Base-by-base conservation (phyloP, 352 stramenopile genomes). In the Globisporangium heterothallicum region DNA sequence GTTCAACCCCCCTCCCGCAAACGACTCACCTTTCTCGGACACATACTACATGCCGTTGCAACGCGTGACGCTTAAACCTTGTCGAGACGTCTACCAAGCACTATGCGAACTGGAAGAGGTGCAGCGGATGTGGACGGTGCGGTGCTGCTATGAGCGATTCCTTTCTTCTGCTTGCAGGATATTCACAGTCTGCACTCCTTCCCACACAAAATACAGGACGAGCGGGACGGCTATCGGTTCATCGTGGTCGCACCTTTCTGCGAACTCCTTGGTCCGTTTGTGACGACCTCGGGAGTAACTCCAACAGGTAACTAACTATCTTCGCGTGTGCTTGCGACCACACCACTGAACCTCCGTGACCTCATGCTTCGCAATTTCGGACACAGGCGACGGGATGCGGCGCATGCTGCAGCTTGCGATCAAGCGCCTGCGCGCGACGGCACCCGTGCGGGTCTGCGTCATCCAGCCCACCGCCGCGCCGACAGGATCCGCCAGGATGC, bases 341-440 rank as follows among this genome's bases (percentile, higher is more conserved):
- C n/a, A n/a, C n/a, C n/a, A n/a, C n/a, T n/a, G n/a, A n/a, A n/a
- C n/a, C n/a, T n/a, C n/a, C n/a, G n/a, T n/a, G n/a, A n/a, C n/a
- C 16, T 29, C 24, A 10, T 36, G 25, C 13, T 21, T 44, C 49
- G 12, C 25, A 24, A 19, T 43, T 19, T 49, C 9, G 8, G 40
- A n/a, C 21, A 21, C 43, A 84, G 72, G 72, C 44, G 54, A 64
- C 2, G 72, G 72, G 3, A 55, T 81, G 14, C 65, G 66, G 50
- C 72, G 72, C n/a, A 65, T 79, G 61, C 45, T 84, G 19, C 62
- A 81, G n/a, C 63, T 84, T n/a, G 68, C 72, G 12, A 49, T 84
- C 41, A 68, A 75, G 54, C 70, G 65, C 19, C 49, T 78, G 22
- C 63, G 58, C 21, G 63, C 50, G 6, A 76, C 56, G 14, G 24